These are phyloP conservation scores for Paecilomyces sp. DNA, from an alignment of 2,329 filamentous ascomycete genomes.

Conservation along the genomic window DNA sequence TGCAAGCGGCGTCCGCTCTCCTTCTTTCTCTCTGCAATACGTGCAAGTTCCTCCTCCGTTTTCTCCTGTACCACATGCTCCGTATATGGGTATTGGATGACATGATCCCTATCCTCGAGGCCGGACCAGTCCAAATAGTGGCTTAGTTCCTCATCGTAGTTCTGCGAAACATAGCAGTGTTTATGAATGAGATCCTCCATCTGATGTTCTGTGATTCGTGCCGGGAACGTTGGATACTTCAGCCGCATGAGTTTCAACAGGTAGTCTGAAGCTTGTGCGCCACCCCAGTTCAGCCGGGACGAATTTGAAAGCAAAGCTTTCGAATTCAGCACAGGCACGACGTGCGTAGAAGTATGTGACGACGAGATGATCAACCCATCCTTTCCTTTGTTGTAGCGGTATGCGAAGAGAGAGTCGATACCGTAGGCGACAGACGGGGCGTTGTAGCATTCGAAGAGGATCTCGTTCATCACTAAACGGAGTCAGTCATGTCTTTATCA, in stretches of 20 bases:
- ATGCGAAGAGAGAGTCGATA: slow-evolving; percentile 95
- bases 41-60: slow-evolving; percentile 84
- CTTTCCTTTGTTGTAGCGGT: slow-evolving; percentile 79
- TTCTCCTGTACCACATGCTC: slow-evolving; percentile 89
- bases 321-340: slow-evolving; percentile 85
- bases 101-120: slow-evolving; percentile 77
- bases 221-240: slow-evolving; percentile 85
- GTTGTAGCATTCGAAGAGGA: slow-evolving; percentile 91
- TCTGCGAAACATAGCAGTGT: slow-evolving; percentile 80
- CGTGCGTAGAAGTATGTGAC: slow-evolving; percentile 86
- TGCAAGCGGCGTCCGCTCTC: slow-evolving; percentile 87
- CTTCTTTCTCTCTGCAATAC: slow-evolving; percentile 87
- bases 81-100: slow-evolving; percentile 88
- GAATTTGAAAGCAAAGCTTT: slow-evolving; percentile 80
- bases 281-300: slow-evolving; percentile 89
- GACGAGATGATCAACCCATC: slow-evolving; percentile 87
- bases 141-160: slow-evolving; percentile 73
- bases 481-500: slow-evolving; percentile 11
- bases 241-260: slow-evolving; percentile 79
- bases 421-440: slow-evolving; percentile 87
- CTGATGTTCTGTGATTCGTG: slow-evolving; percentile 78
- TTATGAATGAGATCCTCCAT: slow-evolving; percentile 80
- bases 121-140: slow-evolving; percentile 84
- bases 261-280: slow-evolving; percentile 83
- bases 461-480: slow-evolving; percentile 80